Percentiles rank a stretch among this genome's conserved stretches.
Conservation (phyloP, 2,329 filamentous ascomycete genomes). For the Cryphonectria radicalis region DNA sequence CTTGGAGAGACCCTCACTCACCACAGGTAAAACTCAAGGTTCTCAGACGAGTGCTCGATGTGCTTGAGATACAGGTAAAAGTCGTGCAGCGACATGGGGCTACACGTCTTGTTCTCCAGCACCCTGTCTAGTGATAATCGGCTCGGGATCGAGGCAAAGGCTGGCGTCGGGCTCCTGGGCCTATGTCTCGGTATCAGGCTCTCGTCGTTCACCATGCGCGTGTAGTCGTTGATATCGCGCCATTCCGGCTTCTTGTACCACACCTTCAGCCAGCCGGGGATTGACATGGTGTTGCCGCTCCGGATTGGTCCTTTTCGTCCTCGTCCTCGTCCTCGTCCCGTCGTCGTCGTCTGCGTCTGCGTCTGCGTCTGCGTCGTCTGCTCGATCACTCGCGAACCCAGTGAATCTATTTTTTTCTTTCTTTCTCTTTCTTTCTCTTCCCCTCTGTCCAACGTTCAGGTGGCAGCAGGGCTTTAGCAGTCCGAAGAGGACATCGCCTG, state of each 20-base stretch:
- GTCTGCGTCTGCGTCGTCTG: neutral
- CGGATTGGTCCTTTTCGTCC: neutral
- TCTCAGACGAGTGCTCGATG: slow-evolving; percentile 53
- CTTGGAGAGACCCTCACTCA: slow-evolving; percentile 33
- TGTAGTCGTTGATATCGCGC: slow-evolving; percentile 51
- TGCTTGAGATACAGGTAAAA: slow-evolving; percentile 57
- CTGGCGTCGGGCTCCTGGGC: slow-evolving; percentile 30
- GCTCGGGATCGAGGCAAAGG: slow-evolving; percentile 43
- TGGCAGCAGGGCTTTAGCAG: no score
- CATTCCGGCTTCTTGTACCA: slow-evolving; percentile 58
- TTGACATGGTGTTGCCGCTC: slow-evolving; percentile 39
- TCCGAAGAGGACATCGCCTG: neutral
- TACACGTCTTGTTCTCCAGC: slow-evolving; percentile 53
- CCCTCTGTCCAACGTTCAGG: neutral
- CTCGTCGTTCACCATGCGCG: slow-evolving; percentile 41
- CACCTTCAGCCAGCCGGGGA: slow-evolving; percentile 27
- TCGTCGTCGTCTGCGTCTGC: no score
- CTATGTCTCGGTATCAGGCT: slow-evolving; percentile 24
- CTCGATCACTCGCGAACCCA: neutral
- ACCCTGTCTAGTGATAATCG: slow-evolving; percentile 49
- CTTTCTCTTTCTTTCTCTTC: no score
- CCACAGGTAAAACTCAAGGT: slow-evolving; percentile 56
- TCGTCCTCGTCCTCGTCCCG: neutral
- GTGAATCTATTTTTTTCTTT: neutral
- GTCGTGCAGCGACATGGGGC: slow-evolving; percentile 54